Conservation (phyloP, 139 green algal species). For the Chlorella vulgaris region DNA sequence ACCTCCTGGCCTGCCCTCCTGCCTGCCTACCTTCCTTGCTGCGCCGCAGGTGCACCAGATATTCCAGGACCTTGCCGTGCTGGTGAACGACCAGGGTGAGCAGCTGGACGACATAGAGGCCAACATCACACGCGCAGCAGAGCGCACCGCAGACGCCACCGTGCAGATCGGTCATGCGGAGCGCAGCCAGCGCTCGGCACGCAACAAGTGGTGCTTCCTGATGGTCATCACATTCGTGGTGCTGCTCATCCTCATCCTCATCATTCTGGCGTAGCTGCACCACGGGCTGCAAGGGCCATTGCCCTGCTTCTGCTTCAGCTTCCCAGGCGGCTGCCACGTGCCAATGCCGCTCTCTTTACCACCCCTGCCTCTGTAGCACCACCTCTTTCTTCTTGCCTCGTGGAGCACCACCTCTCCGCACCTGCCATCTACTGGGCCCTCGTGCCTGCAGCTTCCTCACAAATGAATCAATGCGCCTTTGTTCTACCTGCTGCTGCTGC, state of each 20-base stretch:
- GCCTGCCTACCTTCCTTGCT: neutral
- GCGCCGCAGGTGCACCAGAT: constrained; percentile 29
- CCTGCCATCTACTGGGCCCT: neutral
- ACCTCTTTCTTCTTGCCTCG: too few relatives aligned
- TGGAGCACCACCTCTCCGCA: neutral
- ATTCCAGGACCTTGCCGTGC: constrained; percentile 78
- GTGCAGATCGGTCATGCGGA: constrained; percentile 59
- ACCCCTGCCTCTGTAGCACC: too few relatives aligned
- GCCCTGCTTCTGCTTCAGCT: neutral
- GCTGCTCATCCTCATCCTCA: constrained; percentile 55
- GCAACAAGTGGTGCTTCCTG: constrained; percentile 56
- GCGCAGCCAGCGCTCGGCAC: constrained; percentile 52
- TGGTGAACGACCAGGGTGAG: constrained; percentile 87
- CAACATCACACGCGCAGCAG: constrained; percentile 59
- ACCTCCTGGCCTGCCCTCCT: neutral
- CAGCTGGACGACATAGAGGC: constrained; percentile 70
- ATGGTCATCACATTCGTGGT: constrained; percentile 43
- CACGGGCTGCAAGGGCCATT: neutral
- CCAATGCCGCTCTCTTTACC: too few relatives aligned
- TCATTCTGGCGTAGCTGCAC: constrained; percentile 39
- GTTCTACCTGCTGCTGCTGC: neutral
- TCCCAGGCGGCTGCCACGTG: neutral
- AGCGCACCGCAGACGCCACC: constrained; percentile 50
- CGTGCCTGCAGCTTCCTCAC: neutral
- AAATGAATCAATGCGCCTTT: neutral